phyloP scores from a whole-genome alignment of 441 rosid species.

The Cnidoscolus chayamansa region DNA sequence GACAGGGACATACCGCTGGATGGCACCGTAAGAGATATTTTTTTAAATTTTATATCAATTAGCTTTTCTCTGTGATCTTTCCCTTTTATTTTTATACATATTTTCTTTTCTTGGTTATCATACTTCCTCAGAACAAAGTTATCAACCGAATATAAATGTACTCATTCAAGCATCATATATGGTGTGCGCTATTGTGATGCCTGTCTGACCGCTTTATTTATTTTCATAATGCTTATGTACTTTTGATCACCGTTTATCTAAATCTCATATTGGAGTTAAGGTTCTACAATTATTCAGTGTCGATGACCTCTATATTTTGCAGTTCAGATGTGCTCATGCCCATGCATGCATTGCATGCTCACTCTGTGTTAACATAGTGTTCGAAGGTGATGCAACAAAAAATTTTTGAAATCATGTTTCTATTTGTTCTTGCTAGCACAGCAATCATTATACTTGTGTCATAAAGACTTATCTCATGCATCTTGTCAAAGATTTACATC shows the following conservation, averaged over 20 bases:
- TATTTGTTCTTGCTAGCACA: background rate
- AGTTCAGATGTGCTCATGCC: background rate
- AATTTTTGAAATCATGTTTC: no score
- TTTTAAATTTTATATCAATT: no score
- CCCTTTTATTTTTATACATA: no score
- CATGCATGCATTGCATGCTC: background rate
- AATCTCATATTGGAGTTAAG: background rate
- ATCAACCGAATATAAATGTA: no score
- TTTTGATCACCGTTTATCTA: no score
- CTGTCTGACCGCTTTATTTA: background rate
- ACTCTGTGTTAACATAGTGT: background rate
- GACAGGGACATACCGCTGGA: constrained; percentile 97
- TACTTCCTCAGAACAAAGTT: background rate
- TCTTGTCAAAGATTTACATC: background rate
- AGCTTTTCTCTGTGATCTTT: no score
- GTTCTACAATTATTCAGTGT: background rate
- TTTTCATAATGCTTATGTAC: no score
- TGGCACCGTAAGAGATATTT: constrained; percentile 84
- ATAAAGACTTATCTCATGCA: background rate
- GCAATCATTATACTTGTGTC: background rate
- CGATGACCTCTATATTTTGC: background rate
- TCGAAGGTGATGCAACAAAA: background rate
- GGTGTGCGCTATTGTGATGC: background rate
- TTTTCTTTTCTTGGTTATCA: no score
- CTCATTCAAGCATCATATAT: no score